Evolutionary conservation across 106 monocot genomes (phyloP), one percentile per base, ranked within the genome.

Genomic region (Dendrobium nobile): DNA sequence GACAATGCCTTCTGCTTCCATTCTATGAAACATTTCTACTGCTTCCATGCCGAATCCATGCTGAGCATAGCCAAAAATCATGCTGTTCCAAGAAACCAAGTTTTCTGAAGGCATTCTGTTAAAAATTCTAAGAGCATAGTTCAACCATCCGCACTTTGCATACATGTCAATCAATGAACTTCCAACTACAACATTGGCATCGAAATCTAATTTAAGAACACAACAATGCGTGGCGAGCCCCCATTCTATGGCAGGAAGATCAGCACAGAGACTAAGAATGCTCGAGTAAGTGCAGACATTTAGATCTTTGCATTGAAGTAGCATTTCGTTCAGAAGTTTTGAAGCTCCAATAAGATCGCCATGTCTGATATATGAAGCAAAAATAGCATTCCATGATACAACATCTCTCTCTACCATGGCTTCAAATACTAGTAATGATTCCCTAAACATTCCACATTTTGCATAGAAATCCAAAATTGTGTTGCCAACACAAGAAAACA

Each of bases 141-240:
- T 67, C 59, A 82, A 42, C 44, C 73, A 72, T 75, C 85, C 79
- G 40, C 85, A 86, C 64, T 86, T 86, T 37, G 82, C 78, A 43
- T 86, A 86, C 85, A 86, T 86, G 64, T 82, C 85, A 15, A 86
- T 54, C 13, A 86, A 67, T 2, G 85, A 58, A 54, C 81, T 85
- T 56, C 78, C 72, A 5, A 85, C 61, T 1, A 85, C 72, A 7
- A 78, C 81, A 73, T 81, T 65, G 42, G 7, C 43, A 45, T 73
- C 61, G 33, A 56, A 56, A 28, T 31, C 41, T 9, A 40, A 28
- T 78, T 81, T 81, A 55, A 81, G 22, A 9, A 85, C 4, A 27
- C 11, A 15, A 73, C 54, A 17, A 24, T 85, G 85, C 16, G 73
- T 58, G 18, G 56, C 42, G 13, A 18, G 16, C 0, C 85, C 81